Evolutionary conservation across 306 rosid species (phyloP), one percentile per base, ranked within the genome.

Genomic region (Amphicarpaea edgeworthii): DNA sequence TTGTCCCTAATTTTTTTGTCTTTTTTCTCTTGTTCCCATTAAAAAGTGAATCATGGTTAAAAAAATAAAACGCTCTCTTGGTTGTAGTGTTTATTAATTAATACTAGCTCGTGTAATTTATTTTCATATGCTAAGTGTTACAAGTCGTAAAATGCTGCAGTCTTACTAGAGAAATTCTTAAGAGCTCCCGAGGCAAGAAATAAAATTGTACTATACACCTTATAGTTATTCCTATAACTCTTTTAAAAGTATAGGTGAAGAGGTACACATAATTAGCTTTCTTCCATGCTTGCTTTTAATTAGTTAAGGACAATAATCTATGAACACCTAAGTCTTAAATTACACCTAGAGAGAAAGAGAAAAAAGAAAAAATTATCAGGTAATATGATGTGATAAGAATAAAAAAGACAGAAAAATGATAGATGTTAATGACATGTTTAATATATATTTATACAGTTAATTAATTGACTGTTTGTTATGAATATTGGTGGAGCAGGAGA

Each of bases 401-500:
- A 1, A 47, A n/a, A n/a, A 6, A n/a, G 4, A 1, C 0, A 47
- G 5, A n/a, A 4, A 15, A 14, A 47, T n/a, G 14, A 34, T 34
- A 34, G 40, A 34, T 34, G 9, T 34, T 34, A 34, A 34, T 30
- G 37, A 30, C 4, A 38, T 38, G 12, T 40, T 40, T 40, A 28
- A 28, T 28, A 40, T 17, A 19, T 51, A 19, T 17, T 49, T 49
- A n/a, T 28, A 28, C 32, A 30, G 0, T 47, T 16, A 8, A 15
- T 8, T 21, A 24, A 30, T 75, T 49, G 3, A 64, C 6, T 10
- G 30, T 34, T 63, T 50, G 21, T 16, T 4, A 26, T 12, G 69
- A 83, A 55, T 70, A 82, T 89, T 38, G 72, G 73, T 23, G 57
- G 85, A 67, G 83, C 90, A 93, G 98, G 90, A 83, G 97, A 81